Base-by-base conservation (phyloP, 805 yeast species). In the Yarrowia bubula region DNA sequence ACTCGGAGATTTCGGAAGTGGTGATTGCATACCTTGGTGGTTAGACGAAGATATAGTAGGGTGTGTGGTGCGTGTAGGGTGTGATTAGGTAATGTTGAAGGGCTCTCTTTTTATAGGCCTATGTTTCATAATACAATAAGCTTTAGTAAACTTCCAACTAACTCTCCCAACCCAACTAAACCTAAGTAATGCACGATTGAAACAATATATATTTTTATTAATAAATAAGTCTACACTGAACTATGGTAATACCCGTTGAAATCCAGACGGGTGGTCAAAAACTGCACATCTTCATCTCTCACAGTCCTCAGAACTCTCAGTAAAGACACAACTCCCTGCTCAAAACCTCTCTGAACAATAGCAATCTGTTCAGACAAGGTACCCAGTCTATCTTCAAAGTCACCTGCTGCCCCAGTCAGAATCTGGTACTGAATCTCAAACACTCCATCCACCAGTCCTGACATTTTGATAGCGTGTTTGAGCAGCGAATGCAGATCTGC, bases 181-280 rank as follows among this genome's bases (percentile, higher is more conserved):
- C 28, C 28, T 22, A 22, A n/a, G n/a, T n/a, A n/a, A n/a, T n/a
- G n/a, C n/a, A n/a, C n/a, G n/a, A n/a, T n/a, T n/a, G n/a, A n/a
- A n/a, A n/a, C n/a, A n/a, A n/a, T n/a, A n/a, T n/a, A n/a, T n/a
- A n/a, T n/a, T n/a, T n/a, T n/a, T n/a, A n/a, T n/a, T n/a, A 42
- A 42, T 46, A 46, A 46, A 3, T 28, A 46, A 17, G 13, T 15
- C 28, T 17, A 53, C 5, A 53, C 46, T n/a, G 22, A 28, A 4
- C 46, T 53, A 28, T 57, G 42, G 65, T 76, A 76, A 58, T 67
- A 75, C 43, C 71, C 74, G 65, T 77, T 77, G 58, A 73, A 77
- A 66, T 77, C 75, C 51, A 77, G 68, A 22, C 79, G 71, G 9
- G 74, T 72, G 0, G 72, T 75, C 43, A 77, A 64, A 58, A 75